These are phyloP conservation scores for Sarcodon sp. DNA, from an alignment of 768 basidiomycete species.

Conservation along the genomic window DNA sequence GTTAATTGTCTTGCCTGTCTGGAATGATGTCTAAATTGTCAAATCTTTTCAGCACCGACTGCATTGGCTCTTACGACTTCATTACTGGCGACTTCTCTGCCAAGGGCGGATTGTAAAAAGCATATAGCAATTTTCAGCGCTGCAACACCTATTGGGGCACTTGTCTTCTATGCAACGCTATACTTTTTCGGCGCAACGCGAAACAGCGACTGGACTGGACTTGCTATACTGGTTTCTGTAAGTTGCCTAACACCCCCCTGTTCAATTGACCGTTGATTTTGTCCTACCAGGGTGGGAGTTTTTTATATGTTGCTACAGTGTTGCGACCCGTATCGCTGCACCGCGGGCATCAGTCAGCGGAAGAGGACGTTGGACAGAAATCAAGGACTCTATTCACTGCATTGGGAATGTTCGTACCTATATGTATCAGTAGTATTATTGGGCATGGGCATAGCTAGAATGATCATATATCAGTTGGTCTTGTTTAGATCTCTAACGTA, in stretches of 20 bases:
- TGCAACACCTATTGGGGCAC: conserved; percentile 74
- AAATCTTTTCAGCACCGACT: conserved; percentile 55
- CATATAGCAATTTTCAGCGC: conserved; percentile 69
- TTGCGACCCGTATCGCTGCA: conserved; percentile 55
- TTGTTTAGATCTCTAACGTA: too few species aligned
- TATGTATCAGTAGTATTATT: conserved; percentile 42
- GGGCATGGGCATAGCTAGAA: conserved; percentile 39
- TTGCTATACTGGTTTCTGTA: conserved; percentile 77
- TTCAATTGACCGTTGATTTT: not conserved
- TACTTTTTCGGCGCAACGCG: conserved; percentile 34
- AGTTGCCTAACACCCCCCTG: conserved; percentile 1
- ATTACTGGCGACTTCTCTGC: conserved; percentile 64
- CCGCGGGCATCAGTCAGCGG: conserved; percentile 11
- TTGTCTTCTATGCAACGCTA: conserved; percentile 64
- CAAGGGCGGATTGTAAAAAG: conserved; percentile 54
- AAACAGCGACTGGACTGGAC: conserved; percentile 45
- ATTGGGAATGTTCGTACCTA: conserved; percentile 61
- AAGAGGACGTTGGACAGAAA: conserved; percentile 30
- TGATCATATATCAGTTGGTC: too few species aligned
- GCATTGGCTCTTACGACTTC: conserved; percentile 82
- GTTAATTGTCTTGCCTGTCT: not conserved
- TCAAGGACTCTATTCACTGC: conserved; percentile 41
- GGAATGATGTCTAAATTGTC: not conserved
- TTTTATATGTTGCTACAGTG: conserved; percentile 88
- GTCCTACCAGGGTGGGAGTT: conserved; percentile 67